Evolutionary conservation across 129 eudicot species (phyloP), one percentile per base, ranked within the genome.

Genomic region (Lonicera japonica): DNA sequence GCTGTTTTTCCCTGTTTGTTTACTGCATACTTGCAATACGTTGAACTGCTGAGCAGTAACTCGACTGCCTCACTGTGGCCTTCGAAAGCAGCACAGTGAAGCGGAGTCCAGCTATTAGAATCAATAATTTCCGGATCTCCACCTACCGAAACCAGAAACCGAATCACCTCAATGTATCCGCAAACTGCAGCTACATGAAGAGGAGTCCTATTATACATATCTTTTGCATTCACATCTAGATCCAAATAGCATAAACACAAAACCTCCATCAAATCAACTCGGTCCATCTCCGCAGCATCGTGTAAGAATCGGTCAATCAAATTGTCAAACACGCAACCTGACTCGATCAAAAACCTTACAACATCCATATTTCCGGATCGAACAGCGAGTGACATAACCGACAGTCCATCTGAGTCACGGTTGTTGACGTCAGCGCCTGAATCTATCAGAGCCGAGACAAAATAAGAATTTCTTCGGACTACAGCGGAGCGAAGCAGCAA

Each of bases 111-210:
- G 22, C 89, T 85, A 1, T 80, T 15, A 4, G 21, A 14, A 59
- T 87, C 90, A 6, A 65, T 66, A 21, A 67, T n/a, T 19, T 80
- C 77, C 8, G 84, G 73, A 46, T 78, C 81, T 47, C 82, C 62
- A 46, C 90, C 95, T 25, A 78, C 56, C n/a, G 90, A 83, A 25
- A 78, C 51, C 9, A 87, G 73, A 73, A 83, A 87, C 45, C 80
- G 72, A 23, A 87, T 25, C 13, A 65, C 78, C 20, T 80, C 90
- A 0, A 75, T 13, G 11, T 83, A 65, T 10, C 87, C 85, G 0
- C 48, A 71, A 19, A 67, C 70, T 14, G 95, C 82, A 3, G 85
- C 87, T 0, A 83, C 29, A 43, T 87, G 95, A 21, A 87, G 78
- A 56, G 95, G 70, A 14, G 95, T 83, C 46, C 66, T 80, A 53